Percentiles rank a stretch among this genome's conserved stretches.
These are phyloP conservation scores for Ceratobasidium theobromae DNA, from an alignment of 1,284 basidiomycete species.

Conservation along the genomic window DNA sequence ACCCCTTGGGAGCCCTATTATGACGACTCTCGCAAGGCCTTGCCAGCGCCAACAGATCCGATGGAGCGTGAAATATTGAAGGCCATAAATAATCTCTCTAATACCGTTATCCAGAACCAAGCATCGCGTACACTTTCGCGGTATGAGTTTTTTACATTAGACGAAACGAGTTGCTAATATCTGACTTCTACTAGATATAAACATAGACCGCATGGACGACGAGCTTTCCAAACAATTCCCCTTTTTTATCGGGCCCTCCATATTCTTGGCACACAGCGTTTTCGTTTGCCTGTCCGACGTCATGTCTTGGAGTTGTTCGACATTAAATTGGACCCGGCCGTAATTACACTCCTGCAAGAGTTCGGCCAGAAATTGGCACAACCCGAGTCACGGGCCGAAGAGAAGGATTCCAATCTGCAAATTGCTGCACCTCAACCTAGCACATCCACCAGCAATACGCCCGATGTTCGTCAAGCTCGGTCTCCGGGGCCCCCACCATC, in stretches of 20 bases:
- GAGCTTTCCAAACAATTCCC: conserved; percentile 71
- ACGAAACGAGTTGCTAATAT: background rate
- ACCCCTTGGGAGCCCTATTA: conserved; percentile 66
- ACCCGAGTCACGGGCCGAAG: conserved; percentile 1
- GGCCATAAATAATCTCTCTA: conserved; percentile 91
- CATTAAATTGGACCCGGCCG: conserved; percentile 64
- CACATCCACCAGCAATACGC: background rate
- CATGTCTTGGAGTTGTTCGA: conserved; percentile 94
- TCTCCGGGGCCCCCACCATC: conserved; percentile 27
- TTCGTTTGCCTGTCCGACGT: conserved; percentile 84
- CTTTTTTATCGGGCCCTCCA: conserved; percentile 84
- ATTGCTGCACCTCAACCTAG: conserved; percentile 26
- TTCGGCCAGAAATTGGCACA: conserved; percentile 15
- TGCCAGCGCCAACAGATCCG: conserved; percentile 61
- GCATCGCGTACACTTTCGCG: conserved; percentile 84
- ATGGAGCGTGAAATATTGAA: conserved; percentile 84
- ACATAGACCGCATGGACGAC: conserved; percentile 69
- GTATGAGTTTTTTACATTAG: conserved; percentile 48
- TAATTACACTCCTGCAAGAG: conserved; percentile 52
- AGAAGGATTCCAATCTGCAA: conserved; percentile 9
- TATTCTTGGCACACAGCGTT: conserved; percentile 83
- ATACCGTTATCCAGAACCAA: conserved; percentile 92
- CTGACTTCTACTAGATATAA: conserved; percentile 46
- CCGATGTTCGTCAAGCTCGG: conserved; percentile 22
- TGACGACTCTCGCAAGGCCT: conserved; percentile 46